phyloP scores from a whole-genome alignment of 768 basidiomycete species.

The Pleurotus tuber-regium region DNA sequence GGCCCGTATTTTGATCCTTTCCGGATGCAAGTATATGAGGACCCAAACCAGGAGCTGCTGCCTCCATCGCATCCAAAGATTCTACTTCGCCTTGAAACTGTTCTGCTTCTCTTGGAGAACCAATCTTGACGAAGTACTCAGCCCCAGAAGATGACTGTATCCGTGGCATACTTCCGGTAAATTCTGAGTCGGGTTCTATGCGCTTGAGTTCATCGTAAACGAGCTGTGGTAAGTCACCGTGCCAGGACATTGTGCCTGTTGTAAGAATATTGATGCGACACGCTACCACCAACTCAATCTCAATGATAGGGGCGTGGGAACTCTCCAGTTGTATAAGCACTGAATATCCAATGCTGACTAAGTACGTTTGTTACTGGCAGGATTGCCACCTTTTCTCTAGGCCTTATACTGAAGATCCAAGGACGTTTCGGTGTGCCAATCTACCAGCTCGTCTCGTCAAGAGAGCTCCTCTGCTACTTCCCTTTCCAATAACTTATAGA shows the following conservation, averaged over 20 bases:
- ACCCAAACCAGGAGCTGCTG: slow-evolving; percentile 66
- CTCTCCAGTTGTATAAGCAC: too few relatives aligned
- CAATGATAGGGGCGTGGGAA: too few relatives aligned
- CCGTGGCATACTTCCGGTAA: slow-evolving; percentile 42
- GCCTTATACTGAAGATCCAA: too few relatives aligned
- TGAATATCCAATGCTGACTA: too few relatives aligned
- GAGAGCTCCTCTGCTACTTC: background rate
- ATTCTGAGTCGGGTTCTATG: slow-evolving; percentile 50
- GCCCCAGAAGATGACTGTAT: slow-evolving; percentile 56
- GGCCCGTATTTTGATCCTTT: slow-evolving; percentile 27
- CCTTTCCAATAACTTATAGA: slow-evolving; percentile 17
- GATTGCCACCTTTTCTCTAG: too few relatives aligned
- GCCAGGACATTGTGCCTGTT: too few relatives aligned
- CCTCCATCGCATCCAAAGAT: slow-evolving; percentile 60
- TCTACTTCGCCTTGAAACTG: slow-evolving; percentile 70
- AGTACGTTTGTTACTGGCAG: too few relatives aligned
- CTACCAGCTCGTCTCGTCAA: background rate
- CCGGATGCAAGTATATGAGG: slow-evolving; percentile 57
- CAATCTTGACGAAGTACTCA: slow-evolving; percentile 63
- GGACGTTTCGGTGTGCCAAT: too few relatives aligned
- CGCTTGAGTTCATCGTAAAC: background rate
- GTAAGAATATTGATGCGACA: too few relatives aligned
- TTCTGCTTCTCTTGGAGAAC: slow-evolving; percentile 48
- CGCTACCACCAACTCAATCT: too few relatives aligned
- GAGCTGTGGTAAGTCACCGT: background rate